Evolutionary conservation across 192 early-diverging fungal species (phyloP), one percentile per base, ranked within the genome.

Genomic region (Irineochytrium annulatum): DNA sequence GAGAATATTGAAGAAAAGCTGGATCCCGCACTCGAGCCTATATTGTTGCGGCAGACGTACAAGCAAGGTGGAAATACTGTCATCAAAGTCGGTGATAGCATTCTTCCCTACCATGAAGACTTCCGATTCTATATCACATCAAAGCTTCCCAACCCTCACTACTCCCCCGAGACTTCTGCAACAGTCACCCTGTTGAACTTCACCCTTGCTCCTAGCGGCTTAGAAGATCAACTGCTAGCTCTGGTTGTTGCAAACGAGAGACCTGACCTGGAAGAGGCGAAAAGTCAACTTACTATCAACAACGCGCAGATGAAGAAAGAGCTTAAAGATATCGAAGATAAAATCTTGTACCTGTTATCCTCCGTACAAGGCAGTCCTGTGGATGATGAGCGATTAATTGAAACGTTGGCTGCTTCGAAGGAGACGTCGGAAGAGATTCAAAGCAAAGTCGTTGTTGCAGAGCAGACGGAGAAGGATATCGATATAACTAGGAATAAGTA

Each of bases 271-370:
- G 81, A 80, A 67, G 81, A 83, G 64, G 81, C 81, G 1, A 83
- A 83, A 52, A 83, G 71, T 58, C 78, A 79, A 52, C 62, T 83
- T 27, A 75, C 75, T n/a, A 41, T 79, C 43, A 79, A 81, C 32
- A 83, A 82, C 57, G 81, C 81, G 0, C 76, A 78, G 66, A 83
- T 83, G 81, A 82, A 82, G 55, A 72, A 77, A 32, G 81, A 83
- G 59, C 73, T 83, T 27, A 83, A 83, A 57, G 81, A 83, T 45
- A 83, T 83, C 45, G 81, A 83, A 57, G 81, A 83, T 55, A 83
- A 83, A 60, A 83, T 83, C 35, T 66, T 83, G 28, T 83, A 81
- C 52, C 65, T 83, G 14, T 60, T 83, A 3, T 83, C 81, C 16
- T 81, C 79, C 0, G 81, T 83, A 11, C 79, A 83, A 67, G 81